Percentiles rank a stretch among this genome's conserved stretches.
Evolutionary conservation across 139 green algal species (phyloP).

Genomic region (Picochlorum sp.): DNA sequence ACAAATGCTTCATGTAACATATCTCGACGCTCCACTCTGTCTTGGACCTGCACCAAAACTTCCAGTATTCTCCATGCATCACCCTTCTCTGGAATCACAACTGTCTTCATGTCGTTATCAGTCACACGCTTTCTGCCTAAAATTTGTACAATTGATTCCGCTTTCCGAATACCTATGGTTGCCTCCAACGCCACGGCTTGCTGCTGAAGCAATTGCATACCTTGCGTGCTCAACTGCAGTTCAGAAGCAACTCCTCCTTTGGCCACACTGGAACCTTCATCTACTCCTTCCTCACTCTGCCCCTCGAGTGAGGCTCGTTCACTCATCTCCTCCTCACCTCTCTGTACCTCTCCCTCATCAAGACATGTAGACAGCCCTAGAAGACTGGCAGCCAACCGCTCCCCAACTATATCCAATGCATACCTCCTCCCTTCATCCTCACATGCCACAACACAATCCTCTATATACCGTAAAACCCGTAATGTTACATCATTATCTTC

Average conservation of each 20-base stretch:
- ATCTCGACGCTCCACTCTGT: conserved; percentile 14
- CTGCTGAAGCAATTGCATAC: conserved; percentile 22
- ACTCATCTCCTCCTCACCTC: background rate
- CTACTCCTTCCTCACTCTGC: too few species aligned
- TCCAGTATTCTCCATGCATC: conserved; percentile 30
- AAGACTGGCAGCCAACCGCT: too few species aligned
- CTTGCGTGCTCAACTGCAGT: conserved; percentile 10
- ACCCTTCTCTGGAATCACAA: conserved; percentile 2
- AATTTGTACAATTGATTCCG: conserved; percentile 14
- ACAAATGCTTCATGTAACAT: conserved; percentile 38
- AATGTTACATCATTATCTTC: too few species aligned
- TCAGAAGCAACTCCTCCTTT: background rate
- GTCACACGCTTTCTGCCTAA: conserved; percentile 19
- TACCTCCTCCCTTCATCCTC: too few species aligned
- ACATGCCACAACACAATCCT: too few species aligned
- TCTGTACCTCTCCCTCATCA: background rate
- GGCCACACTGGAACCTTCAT: background rate
- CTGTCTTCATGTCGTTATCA: background rate
- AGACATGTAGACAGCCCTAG: too few species aligned
- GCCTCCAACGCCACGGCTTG: conserved; percentile 33
- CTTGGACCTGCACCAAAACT: conserved; percentile 24
- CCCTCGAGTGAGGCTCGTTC: too few species aligned
- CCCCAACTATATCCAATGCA: too few species aligned
- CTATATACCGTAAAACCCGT: too few species aligned
- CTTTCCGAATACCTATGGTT: conserved; percentile 15